phyloP scores from a whole-genome alignment of 1,284 basidiomycete species.

The Xerocomus minutiporus region DNA sequence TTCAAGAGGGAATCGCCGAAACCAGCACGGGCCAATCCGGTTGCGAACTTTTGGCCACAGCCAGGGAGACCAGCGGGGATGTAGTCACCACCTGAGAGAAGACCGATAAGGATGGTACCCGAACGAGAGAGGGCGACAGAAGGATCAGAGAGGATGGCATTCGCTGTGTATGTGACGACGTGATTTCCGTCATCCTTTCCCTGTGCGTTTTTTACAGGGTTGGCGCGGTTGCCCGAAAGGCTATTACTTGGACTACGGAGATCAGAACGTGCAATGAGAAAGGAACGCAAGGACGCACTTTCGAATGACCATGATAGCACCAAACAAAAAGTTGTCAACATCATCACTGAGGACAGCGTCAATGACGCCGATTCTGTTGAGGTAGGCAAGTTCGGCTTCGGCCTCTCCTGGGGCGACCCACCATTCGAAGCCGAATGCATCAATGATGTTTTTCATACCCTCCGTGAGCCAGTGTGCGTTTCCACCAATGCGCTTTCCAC shows the following conservation, averaged over 20 bases:
- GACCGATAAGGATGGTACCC: slow-evolving; percentile 80
- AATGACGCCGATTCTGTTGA: slow-evolving; percentile 77
- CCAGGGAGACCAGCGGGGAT: slow-evolving; percentile 61
- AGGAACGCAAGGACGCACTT: slow-evolving; percentile 44
- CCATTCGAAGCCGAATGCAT: slow-evolving; percentile 88
- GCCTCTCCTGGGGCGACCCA: slow-evolving; percentile 90
- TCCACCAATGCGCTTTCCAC: slow-evolving; percentile 66
- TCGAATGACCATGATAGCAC: slow-evolving; percentile 76
- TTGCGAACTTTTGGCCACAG: slow-evolving; percentile 60
- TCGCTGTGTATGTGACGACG: slow-evolving; percentile 59
- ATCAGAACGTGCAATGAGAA: slow-evolving; percentile 6
- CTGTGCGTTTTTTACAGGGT: slow-evolving; percentile 56
- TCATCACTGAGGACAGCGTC: slow-evolving; percentile 93
- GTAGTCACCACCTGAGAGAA: slow-evolving; percentile 91
- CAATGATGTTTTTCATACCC: slow-evolving; percentile 77
- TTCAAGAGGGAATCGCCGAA: slow-evolving; percentile 66
- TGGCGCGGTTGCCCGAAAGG: slow-evolving; percentile 62
- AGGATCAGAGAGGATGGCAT: slow-evolving; percentile 48
- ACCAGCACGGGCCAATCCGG: slow-evolving; percentile 66
- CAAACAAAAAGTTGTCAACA: slow-evolving; percentile 89
- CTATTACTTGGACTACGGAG: slow-evolving; percentile 62
- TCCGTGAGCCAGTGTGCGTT: slow-evolving; percentile 59
- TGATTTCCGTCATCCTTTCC: slow-evolving; percentile 74
- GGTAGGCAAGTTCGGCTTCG: slow-evolving; percentile 90
- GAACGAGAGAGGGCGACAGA: slow-evolving; percentile 62